Base-by-base conservation (phyloP, 257 asterid genomes). In the Capsicum rhomboideum region DNA sequence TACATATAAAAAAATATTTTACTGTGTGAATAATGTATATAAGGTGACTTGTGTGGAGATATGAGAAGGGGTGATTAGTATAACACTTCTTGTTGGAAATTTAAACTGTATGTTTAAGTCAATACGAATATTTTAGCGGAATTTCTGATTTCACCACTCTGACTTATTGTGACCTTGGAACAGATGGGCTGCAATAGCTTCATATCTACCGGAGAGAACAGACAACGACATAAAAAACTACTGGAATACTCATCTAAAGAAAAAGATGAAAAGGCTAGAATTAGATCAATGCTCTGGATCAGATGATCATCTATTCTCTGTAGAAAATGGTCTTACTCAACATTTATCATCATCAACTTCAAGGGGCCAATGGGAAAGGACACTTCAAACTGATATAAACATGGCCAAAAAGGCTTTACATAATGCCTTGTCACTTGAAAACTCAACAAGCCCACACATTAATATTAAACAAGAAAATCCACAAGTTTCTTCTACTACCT, bases 111-210 rank as follows among this genome's bases (percentile, higher is more conserved):
- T 23, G 3, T 61, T 23, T 12, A 23, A 23, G 9, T 23, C 1
- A 11, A 61, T 21, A 0, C n/a, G 28, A 58, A 21, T 10, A 8
- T 8, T 21, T 10, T 21, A 23, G 0, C 0, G 4, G 26, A 63
- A 63, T 63, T 63, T 63, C 40, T 63, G 2, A 12, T 26, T 63
- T 63, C 40, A 1, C 40, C 37, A 0, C 40, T 26, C 20, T 63
- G 20, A 26, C 42, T 21, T 46, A 40, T 29, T 23, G 7, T 74
- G 21, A 74, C 59, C 37, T 21, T 46, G 42, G 18, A 74, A 78
- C 88, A 97, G 99, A 87, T 97, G 99, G 99, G 99, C 99, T n/a
- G 98, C 99, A 14, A 95, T 97, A 59, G 98, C 99, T 85, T 91
- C 97, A 1, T 97, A 97, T 78, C 92, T 97, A 3, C 98, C 98